A percentile compares a stretch with the other conserved stretches of the same genome.
Conservation (phyloP, 345 rosid species). For the Linum usitatissimum region DNA sequence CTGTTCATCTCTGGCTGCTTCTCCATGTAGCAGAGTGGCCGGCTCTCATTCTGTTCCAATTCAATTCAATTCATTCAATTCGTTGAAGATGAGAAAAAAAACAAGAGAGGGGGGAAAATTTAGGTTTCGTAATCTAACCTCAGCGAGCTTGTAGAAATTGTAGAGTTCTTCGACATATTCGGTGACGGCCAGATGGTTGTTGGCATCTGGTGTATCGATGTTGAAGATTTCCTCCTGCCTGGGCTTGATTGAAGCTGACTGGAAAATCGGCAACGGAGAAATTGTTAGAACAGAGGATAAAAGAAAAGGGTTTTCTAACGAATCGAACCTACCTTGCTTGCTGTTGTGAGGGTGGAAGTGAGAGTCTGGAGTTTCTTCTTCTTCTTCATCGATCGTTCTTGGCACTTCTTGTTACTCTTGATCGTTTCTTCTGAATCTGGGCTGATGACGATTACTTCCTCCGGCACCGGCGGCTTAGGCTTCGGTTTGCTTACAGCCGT, state of each 20-base stretch:
- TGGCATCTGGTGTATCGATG: constrained; percentile 63
- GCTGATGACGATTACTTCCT: constrained; percentile 55
- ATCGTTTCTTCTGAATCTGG: constrained; percentile 37
- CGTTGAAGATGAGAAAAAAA: too few relatives aligned
- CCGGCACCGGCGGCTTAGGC: constrained; percentile 20
- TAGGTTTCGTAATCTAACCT: constrained; percentile 27
- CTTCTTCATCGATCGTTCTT: constrained; percentile 35
- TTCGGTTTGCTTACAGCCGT: constrained; percentile 12
- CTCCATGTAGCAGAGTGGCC: constrained; percentile 55
- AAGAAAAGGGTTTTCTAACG: neutral
- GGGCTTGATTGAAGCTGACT: constrained; percentile 53
- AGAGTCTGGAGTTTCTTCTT: constrained; percentile 26
- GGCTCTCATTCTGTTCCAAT: constrained; percentile 53
- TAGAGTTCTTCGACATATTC: constrained; percentile 92
- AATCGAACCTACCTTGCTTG: constrained; percentile 58
- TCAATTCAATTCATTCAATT: too few relatives aligned
- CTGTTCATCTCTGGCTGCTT: constrained; percentile 67
- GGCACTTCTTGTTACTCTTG: constrained; percentile 19
- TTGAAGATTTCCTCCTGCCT: constrained; percentile 37
- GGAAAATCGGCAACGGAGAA: neutral
- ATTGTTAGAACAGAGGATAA: neutral
- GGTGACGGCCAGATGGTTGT: constrained; percentile 60
- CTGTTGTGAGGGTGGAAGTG: constrained; percentile 61
- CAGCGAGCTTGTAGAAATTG: constrained; percentile 70
- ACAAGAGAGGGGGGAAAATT: neutral